phyloP scores from a whole-genome alignment of 2,329 filamentous ascomycete genomes.

The Talaromyces sp. region DNA sequence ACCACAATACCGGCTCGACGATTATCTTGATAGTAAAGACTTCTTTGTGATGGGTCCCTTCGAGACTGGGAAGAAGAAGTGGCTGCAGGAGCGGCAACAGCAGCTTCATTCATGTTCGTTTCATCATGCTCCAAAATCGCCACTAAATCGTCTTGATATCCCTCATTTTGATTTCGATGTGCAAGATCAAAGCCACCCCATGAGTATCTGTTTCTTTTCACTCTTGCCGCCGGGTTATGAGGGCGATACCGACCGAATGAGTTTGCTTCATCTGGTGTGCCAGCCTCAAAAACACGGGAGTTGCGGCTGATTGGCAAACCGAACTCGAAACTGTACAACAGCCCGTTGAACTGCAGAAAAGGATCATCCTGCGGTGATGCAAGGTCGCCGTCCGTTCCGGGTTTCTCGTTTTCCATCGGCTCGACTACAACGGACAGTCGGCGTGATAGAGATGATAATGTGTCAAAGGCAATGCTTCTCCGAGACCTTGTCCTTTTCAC shows the following conservation, averaged over 20 bases:
- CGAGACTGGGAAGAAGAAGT: neutral
- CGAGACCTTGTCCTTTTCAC: neutral
- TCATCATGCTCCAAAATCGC: conserved; percentile 11
- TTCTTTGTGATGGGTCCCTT: neutral
- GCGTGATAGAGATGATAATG: neutral
- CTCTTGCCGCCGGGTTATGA: neutral
- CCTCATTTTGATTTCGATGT: neutral
- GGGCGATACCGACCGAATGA: neutral
- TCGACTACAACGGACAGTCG: neutral
- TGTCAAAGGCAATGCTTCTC: neutral
- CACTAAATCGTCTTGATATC: neutral
- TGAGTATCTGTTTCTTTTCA: neutral
- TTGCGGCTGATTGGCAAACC: neutral
- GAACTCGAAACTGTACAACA: conserved; percentile 1
- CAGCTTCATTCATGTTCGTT: neutral
- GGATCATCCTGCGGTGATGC: neutral
- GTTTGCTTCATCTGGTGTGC: neutral
- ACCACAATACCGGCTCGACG: neutral
- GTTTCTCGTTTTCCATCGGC: neutral
- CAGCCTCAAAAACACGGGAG: neutral
- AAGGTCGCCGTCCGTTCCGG: neutral
- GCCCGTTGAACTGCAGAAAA: neutral
- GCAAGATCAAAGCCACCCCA: conserved; percentile 8
- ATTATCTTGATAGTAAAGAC: neutral
- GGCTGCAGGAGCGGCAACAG: neutral